Conservation (phyloP, 495 filamentous ascomycete genomes). For the Tetracladium marchalianum region DNA sequence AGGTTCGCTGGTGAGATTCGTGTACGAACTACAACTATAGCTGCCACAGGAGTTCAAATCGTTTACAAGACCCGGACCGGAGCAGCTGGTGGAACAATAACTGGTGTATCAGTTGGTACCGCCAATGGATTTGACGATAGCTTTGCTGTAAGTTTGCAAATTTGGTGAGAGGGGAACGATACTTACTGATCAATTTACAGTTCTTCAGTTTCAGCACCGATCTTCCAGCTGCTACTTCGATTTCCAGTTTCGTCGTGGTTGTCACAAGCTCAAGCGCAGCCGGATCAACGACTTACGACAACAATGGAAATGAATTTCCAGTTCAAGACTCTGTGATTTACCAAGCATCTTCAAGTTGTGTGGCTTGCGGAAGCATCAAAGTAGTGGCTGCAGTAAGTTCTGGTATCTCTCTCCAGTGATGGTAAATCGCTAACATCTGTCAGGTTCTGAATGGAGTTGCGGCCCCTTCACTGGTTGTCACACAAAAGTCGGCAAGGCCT, state of each 20-base stretch:
- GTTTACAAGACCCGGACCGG: constrained; percentile 27
- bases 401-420: neutral
- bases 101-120: constrained; percentile 27
- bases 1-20: constrained; percentile 30
- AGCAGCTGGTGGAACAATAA: constrained; percentile 21
- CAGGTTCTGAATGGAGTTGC: constrained; percentile 40
- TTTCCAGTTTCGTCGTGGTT: constrained; percentile 29
- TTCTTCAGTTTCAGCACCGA: constrained; percentile 27
- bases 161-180: neutral
- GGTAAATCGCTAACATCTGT: constrained; percentile 12
- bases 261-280: constrained; percentile 17
- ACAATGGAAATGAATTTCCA: constrained; percentile 28
- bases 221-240: constrained; percentile 22
- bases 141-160: constrained; percentile 34
- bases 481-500: constrained; percentile 37
- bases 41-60: constrained; percentile 22
- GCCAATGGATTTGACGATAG: constrained; percentile 48
- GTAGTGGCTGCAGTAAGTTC: constrained; percentile 27
- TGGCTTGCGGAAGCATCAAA: constrained; percentile 21
- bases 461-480: constrained; percentile 31
- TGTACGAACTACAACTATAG: constrained; percentile 25
- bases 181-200: constrained; percentile 12
- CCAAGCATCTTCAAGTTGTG: constrained; percentile 28
- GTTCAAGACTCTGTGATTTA: constrained; percentile 28
- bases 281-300: constrained; percentile 21